A percentile compares a stretch with the other conserved stretches of the same genome.
phyloP scores from a whole-genome alignment of 352 stramenopile genomes.

The Elongisporangium anandrum region DNA sequence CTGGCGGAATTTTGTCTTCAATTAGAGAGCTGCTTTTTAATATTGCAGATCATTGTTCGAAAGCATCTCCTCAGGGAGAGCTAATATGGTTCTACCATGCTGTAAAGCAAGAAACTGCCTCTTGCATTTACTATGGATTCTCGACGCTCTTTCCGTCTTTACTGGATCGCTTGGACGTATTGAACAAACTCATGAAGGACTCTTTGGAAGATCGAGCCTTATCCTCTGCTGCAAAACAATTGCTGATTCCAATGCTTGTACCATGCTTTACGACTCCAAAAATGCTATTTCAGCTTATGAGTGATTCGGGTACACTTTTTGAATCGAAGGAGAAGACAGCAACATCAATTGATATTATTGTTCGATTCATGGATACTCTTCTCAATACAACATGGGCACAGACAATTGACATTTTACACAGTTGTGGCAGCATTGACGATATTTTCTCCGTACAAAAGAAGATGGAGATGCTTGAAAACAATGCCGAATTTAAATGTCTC shows the following conservation, averaged over 20 bases:
- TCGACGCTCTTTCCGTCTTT: slow-evolving; percentile 76
- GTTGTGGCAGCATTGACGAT: slow-evolving; percentile 7
- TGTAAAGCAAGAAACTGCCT: slow-evolving; percentile 75
- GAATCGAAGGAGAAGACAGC: slow-evolving; percentile 10
- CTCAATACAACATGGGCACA: slow-evolving; percentile 46
- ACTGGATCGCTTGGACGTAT: slow-evolving; percentile 70
- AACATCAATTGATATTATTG: slow-evolving; percentile 13
- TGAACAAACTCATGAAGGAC: slow-evolving; percentile 71
- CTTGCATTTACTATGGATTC: slow-evolving; percentile 78
- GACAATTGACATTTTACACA: slow-evolving; percentile 19
- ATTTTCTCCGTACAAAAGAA: slow-evolving; percentile 6
- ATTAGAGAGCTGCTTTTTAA: slow-evolving; percentile 69
- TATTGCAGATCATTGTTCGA: slow-evolving; percentile 51
- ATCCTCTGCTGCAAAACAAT: slow-evolving; percentile 39
- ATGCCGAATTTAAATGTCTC: slow-evolving; percentile 73
- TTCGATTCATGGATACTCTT: slow-evolving; percentile 53
- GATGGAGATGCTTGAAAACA: slow-evolving; percentile 44
- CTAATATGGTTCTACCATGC: slow-evolving; percentile 66
- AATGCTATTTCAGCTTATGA: slow-evolving; percentile 83
- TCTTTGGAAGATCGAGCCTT: slow-evolving; percentile 12
- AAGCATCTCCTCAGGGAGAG: slow-evolving; percentile 25
- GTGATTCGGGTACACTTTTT: slow-evolving; percentile 30
- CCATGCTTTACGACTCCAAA: slow-evolving; percentile 80
- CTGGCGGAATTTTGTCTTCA: slow-evolving; percentile 37
- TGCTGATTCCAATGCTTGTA: slow-evolving; percentile 79